Evolutionary conservation across 306 rosid species (phyloP).

Genomic region (Dalbergia cultrata): DNA sequence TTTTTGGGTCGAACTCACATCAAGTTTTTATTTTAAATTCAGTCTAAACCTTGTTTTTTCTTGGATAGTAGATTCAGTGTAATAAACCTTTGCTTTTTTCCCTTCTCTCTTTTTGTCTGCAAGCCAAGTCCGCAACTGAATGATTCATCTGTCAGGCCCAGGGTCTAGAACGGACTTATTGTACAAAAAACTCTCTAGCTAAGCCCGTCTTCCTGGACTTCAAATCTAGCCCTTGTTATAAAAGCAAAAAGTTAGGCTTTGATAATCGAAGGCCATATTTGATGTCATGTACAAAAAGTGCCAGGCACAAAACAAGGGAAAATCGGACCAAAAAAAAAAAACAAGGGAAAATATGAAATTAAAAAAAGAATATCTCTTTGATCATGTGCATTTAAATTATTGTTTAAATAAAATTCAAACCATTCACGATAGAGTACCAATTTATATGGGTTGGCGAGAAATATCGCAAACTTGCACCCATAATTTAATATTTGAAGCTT

Average conservation of each 20-base stretch:
- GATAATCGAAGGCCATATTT: not conserved
- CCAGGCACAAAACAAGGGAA: not conserved
- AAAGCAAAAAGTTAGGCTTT: not conserved
- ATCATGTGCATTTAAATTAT: not conserved
- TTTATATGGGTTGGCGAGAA: not conserved
- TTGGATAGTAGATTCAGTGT: too few relatives aligned
- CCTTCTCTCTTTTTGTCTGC: too few relatives aligned
- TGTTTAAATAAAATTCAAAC: not conserved
- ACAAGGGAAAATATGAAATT: not conserved
- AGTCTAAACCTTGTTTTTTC: too few relatives aligned
- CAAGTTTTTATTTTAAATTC: too few relatives aligned
- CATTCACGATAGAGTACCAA: not conserved
- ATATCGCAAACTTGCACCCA: not conserved
- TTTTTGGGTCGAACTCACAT: too few relatives aligned
- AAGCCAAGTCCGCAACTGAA: too few relatives aligned
- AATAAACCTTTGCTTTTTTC: too few relatives aligned
- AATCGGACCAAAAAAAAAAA: not conserved
- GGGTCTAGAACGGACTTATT: not conserved
- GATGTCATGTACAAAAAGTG: too few relatives aligned
- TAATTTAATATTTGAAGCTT: not conserved
- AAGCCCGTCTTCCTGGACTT: not conserved
- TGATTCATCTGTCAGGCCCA: not conserved
- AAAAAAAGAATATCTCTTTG: not conserved
- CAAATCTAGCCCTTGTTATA: not conserved
- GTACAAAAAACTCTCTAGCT: not conserved